Conservation (phyloP, 2,329 filamentous ascomycete species). For the Aspergillus ustus region DNA sequence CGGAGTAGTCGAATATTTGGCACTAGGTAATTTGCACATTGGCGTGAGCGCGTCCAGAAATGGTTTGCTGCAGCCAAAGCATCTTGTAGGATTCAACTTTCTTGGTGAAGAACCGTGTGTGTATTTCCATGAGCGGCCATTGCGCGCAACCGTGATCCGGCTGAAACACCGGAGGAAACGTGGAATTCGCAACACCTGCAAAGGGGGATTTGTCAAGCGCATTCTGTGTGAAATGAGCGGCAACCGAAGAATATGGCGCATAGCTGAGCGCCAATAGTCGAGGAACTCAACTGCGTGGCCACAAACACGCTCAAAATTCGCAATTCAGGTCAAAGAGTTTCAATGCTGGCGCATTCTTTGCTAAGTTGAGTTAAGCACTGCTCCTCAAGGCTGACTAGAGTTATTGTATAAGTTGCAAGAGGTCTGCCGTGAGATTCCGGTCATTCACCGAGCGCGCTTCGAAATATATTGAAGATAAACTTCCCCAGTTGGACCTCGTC, state of each 20-base stretch:
- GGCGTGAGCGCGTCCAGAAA: not conserved
- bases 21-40: not conserved
- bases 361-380: not conserved
- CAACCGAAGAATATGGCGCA: not conserved
- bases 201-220: not conserved
- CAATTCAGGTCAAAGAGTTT: not conserved
- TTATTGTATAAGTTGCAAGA: not conserved
- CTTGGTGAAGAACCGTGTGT: not conserved
- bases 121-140: not conserved
- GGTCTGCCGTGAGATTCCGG: not conserved
- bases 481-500: not conserved
- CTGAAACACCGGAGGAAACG: not conserved
- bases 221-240: not conserved
- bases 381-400: not conserved
- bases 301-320: not conserved
- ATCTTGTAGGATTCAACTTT: not conserved
- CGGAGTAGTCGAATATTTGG: constrained; percentile 1
- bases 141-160: not conserved
- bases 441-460: not conserved
- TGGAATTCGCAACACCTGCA: not conserved
- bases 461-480: not conserved
- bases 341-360: not conserved
- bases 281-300: not conserved
- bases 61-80: not conserved
- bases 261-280: not conserved